Base-by-base conservation (phyloP, 2,329 filamentous ascomycete species). In the Trematosphaeria pertusa region DNA sequence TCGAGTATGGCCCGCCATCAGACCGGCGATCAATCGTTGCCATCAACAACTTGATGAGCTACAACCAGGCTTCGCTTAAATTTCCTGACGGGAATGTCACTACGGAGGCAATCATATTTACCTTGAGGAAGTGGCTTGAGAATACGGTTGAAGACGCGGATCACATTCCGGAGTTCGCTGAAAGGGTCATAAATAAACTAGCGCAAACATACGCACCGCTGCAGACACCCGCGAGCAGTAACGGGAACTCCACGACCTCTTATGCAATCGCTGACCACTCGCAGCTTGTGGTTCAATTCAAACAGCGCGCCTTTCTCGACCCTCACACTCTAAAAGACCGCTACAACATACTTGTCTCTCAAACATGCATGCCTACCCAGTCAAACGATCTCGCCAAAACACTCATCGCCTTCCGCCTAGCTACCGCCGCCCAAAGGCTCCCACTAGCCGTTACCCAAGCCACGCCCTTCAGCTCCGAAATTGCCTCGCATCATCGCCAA, bases 1-100 rank as follows among this genome's bases (percentile, higher is more conserved):
- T 84, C 11, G 80, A 85, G 49, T 85, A 85, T 58, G 74, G 75
- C 1, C 78, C 78, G 5, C 64, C 73, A 6, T 72, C 75, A 3
- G 74, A 78, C 19, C 75, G 81, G 42, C 64, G 66, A n/a, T 64
- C 70, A 1, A 71, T 61, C 0, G 54, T 81, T 21, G 55, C 44
- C n/a, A 54, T 72, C 9, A 68, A 54, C 40, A 56, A 53, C 2
- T 21, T 67, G 12, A 47, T 40, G 15, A 49, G 48, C n/a, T 57
- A 59, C 37, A 64, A 4, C 26, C 35, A 53, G 37, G 41, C 49
- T 9, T 50, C 53, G 7, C 41, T 61, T 4, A 43, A 39, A 1
- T 62, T 70, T 14, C 61, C 61, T 9, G 21, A 14, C 4, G 30
- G 46, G 20, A 39, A 59, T 18, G 55, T 55, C 7, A 67, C 51